Base-by-base conservation (phyloP, 306 rosid species). In the Lathyrus sativus region DNA sequence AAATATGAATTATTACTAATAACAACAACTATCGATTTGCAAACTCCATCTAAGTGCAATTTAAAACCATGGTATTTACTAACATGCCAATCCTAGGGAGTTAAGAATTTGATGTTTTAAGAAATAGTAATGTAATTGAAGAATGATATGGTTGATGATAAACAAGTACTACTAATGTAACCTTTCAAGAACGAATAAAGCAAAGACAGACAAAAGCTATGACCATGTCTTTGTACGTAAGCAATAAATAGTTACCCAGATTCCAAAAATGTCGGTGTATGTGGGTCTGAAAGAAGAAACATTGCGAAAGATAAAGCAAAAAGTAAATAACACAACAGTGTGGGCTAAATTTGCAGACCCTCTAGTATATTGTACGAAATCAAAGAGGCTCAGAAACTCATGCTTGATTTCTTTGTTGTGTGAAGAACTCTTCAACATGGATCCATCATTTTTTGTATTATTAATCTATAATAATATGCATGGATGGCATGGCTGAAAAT, bases 111-210 rank as follows among this genome's bases (percentile, higher is more conserved):
- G 37, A 33, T 5, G 37, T 33, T 33, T 33, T 1, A 33, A 33
- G 7, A 33, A 33, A 33, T 33, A 33, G 37, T 33, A 7, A 35
- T 35, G 39, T 2, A 35, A 35, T 7, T 7, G 0, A 35, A 35
- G 39, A 35, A 35, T 9, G 39, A 35, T 35, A 35, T 35, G 39
- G 39, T 35, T 35, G 39, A 35, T 66, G 75, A 70, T 74, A 49
- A 49, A 8, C 26, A 77, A 50, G 85, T 85, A 33, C 1, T 35
- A 35, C 29, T 26, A 78, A 89, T 70, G 87, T 1, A 10, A 79
- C 68, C 75, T 74, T 64, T 62, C 44, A 71, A 76, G 79, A 74
- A 76, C 61, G 88, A 89, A 89, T 83, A 89, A 89, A 89, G 92
- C 75, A 58, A 12, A 12, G 65, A 41, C 75, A 69, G 57, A 61